Evolutionary conservation across 2,329 filamentous ascomycete genomes (phyloP), one percentile per base, ranked within the genome.

Genomic region (Pseudocercospora fijiensis): DNA sequence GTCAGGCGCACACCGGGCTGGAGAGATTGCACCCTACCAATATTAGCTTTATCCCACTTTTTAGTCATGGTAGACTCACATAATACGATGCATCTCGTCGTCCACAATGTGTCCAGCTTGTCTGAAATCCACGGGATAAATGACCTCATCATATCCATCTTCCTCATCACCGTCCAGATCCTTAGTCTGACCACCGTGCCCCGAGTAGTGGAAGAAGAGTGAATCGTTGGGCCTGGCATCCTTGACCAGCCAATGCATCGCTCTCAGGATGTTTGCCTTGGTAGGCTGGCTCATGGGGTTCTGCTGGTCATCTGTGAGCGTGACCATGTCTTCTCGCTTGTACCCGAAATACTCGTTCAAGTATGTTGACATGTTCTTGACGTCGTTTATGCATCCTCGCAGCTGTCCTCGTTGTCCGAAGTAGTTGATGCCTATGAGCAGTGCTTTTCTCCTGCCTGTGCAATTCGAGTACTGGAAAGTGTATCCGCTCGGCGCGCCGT

Each of bases 161-260:
- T 90, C 88, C 75, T 93, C 90, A 71, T 93, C 90, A 27, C 90
- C 90, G 70, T 92, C 90, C 41, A 90, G 78, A 75, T 93, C 90
- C 71, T 88, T 86, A 1, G 90, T 91, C 76, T 93, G 90, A n/a
- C 90, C 90, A 64, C 90, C 90, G 74, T 93, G 90, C 8, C 90
- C 92, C 43, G 93, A 96, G 77, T 96, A 98, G 79, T 98, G 94
- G 81, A 98, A 97, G 80, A 98, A 98, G 6, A 98, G 84, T 4
- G 94, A 96, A 76, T 98, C 94, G 75, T 97, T 96, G 0, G 92
- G 90, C 63, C 86, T 86, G 4, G 94, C 93, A 74, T 96, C 93
- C 79, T 96, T 96, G 63, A 97, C 92, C 20, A 98, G 81, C 94
- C 94, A 98, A 76, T 97, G 93, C 94, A 98, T 98, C 28, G 94